Conservation (phyloP, 1,284 basidiomycete genomes). For the Veloboletus limbatus region DNA sequence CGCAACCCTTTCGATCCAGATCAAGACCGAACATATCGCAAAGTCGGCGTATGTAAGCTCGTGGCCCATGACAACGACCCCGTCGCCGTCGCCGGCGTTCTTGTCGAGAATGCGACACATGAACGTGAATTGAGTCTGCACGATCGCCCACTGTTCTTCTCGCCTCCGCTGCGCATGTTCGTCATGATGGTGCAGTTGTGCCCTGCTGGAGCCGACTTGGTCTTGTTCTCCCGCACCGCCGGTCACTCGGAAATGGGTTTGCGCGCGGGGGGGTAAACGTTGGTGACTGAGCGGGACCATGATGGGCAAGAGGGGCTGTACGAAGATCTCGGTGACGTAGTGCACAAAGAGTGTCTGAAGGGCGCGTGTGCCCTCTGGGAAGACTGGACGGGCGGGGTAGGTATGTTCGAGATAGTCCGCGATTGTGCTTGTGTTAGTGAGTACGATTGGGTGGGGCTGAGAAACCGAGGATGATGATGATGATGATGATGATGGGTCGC, state of each 20-base stretch:
- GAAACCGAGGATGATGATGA: too few relatives aligned
- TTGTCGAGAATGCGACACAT: slow-evolving; percentile 62
- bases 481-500: too few relatives aligned
- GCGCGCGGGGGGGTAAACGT: slow-evolving; percentile 52
- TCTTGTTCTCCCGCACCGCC: too few relatives aligned
- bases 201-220: too few relatives aligned
- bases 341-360: slow-evolving; percentile 68
- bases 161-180: slow-evolving; percentile 40
- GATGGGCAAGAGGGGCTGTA: slow-evolving; percentile 63
- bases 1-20: slow-evolving; percentile 68
- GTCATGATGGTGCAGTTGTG: too few relatives aligned
- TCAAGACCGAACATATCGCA: slow-evolving; percentile 61
- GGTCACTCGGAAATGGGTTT: slow-evolving; percentile 44
- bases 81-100: slow-evolving; percentile 56
- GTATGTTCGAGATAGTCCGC: slow-evolving; percentile 68
- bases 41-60: slow-evolving; percentile 71
- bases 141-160: slow-evolving; percentile 61
- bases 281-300: slow-evolving; percentile 67
- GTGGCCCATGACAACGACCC: slow-evolving; percentile 60
- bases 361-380: slow-evolving; percentile 64
- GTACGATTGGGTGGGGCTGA: slow-evolving; percentile 40
- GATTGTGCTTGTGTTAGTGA: slow-evolving; percentile 59
- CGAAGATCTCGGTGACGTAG: slow-evolving; percentile 63
- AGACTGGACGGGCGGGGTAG: slow-evolving; percentile 65
- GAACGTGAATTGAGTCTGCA: slow-evolving; percentile 64